These are phyloP conservation scores for Sarocladiaceae sp. DNA, from an alignment of 2,329 filamentous ascomycete species.

Conservation along the genomic window DNA sequence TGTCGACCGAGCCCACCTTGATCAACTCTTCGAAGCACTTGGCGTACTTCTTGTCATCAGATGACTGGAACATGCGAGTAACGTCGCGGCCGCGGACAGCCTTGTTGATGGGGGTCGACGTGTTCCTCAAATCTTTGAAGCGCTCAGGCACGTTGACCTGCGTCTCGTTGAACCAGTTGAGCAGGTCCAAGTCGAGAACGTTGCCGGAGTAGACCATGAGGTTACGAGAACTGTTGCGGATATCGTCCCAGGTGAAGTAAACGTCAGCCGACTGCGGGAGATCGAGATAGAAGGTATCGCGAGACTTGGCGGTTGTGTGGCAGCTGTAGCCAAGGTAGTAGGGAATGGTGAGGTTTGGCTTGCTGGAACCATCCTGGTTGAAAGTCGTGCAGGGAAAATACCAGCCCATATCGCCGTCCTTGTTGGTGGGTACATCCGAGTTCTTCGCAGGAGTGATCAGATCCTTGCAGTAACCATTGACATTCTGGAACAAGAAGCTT, in stretches of 20 bases:
- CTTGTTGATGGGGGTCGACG: slow-evolving; percentile 49
- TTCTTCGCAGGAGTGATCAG: slow-evolving; percentile 66
- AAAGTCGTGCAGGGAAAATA: slow-evolving; percentile 92
- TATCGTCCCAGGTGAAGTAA: slow-evolving; percentile 92
- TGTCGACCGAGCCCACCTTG: slow-evolving; percentile 93
- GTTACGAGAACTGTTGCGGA: slow-evolving; percentile 83
- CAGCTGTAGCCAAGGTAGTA: slow-evolving; percentile 84
- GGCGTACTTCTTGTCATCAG: slow-evolving; percentile 69
- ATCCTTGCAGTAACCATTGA: slow-evolving; percentile 93
- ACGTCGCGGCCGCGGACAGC: slow-evolving; percentile 78
- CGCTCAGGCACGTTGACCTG: slow-evolving; percentile 70
- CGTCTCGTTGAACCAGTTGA: slow-evolving; percentile 81
- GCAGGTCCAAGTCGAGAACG: slow-evolving; percentile 81
- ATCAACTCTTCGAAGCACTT: slow-evolving; percentile 89
- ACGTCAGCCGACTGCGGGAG: slow-evolving; percentile 73
- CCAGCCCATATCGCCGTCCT: slow-evolving; percentile 73
- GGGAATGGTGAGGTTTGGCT: slow-evolving; percentile 65
- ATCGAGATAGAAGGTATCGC: slow-evolving; percentile 67
- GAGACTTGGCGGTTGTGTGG: slow-evolving; percentile 66
- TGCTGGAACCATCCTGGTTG: slow-evolving; percentile 85
- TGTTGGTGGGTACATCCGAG: slow-evolving; percentile 76
- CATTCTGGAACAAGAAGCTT: slow-evolving; percentile 96
- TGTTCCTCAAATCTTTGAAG: slow-evolving; percentile 75
- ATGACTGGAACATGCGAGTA: slow-evolving; percentile 77
- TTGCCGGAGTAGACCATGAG: slow-evolving; percentile 91